A percentile compares a stretch with the other conserved stretches of the same genome.
These are phyloP conservation scores for Hagleromyces aurorensis DNA, from an alignment of 805 yeast genomes.

Conservation along the genomic window DNA sequence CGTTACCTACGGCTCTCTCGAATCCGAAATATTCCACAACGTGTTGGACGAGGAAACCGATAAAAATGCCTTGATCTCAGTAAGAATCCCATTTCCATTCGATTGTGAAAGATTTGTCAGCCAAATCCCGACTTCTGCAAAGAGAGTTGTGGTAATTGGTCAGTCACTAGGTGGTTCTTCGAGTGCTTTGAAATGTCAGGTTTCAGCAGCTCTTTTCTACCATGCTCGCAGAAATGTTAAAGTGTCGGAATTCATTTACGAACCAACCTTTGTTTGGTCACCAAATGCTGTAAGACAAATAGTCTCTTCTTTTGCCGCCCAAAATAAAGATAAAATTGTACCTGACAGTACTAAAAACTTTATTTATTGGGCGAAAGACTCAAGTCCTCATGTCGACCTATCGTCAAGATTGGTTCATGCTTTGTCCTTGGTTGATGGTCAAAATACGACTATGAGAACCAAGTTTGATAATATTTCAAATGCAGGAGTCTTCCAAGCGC, in stretches of 20 bases:
- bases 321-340: conserved; percentile 4
- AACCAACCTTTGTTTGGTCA: conserved; percentile 49
- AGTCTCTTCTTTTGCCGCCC: conserved; percentile 35
- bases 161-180: conserved; percentile 38
- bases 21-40: conserved; percentile 45
- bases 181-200: conserved; percentile 56
- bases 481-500: conserved; percentile 73
- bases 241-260: conserved; percentile 46
- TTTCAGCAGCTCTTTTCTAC: conserved; percentile 61
- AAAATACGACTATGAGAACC: conserved; percentile 48
- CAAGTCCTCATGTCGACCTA: conserved; percentile 44
- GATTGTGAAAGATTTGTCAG: conserved; percentile 51
- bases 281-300: conserved; percentile 44
- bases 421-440: conserved; percentile 52
- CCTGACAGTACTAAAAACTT: conserved; percentile 25
- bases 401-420: conserved; percentile 63
- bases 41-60: conserved; percentile 33
- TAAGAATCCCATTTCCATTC: conserved; percentile 78
- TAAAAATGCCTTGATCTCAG: conserved; percentile 57
- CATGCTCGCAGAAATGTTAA: conserved; percentile 29
- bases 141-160: conserved; percentile 59
- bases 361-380: conserved; percentile 65
- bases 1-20: conserved; percentile 71
- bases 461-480: conserved; percentile 62
- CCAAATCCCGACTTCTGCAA: conserved; percentile 49